Base-by-base conservation (phyloP, 2,329 filamentous ascomycete genomes). In the Cladosporium cucumerinum region DNA sequence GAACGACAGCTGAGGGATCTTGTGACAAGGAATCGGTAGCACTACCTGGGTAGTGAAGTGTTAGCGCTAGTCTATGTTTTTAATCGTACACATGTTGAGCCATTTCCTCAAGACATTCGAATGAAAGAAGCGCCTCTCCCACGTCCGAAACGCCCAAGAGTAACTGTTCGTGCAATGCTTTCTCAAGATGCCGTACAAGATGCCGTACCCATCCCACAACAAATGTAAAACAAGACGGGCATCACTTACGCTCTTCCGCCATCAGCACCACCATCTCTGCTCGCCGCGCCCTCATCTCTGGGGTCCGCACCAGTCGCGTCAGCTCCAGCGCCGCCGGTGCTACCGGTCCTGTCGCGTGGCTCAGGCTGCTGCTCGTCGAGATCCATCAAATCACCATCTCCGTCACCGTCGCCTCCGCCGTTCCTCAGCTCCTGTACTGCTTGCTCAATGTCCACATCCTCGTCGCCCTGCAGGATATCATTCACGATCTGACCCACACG, bases 221-320 rank as follows among this genome's bases (percentile, higher is more conserved):
- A 10, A 28, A 12, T 25, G 25, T 16, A 28, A 52, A 30, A n/a
- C 16, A 12, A 52, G 28, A 30, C 54, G 57, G 43, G 49, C 39
- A 51, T 39, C 32, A 99, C 96, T 94, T 98, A 99, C 95, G 94
- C 95, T 97, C 95, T 88, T 81, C 92, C 96, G 75, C 96, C 95
- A 80, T 98, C 95, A 72, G 92, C 92, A 76, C 96, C 95, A 66
- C 94, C 95, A 79, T 97, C 93, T 81, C 96, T 86, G 69, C 94
- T 87, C 71, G 87, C 88, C 78, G 92, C 88, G 65, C 95, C 95
- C 78, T 98, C 95, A 78, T 96, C 89, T 78, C 93, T 87, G 71
- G 97, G 82, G 76, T 99, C 94, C 69, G 93, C 94, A 64, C 94
- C 94, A 2, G 93, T 97, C 61, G 93, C 93, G 78, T 86, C 93